Evolutionary conservation across 805 yeast genomes (phyloP), one percentile per base, ranked within the genome.

Genomic region (Cyberlindnera subsufficiens): DNA sequence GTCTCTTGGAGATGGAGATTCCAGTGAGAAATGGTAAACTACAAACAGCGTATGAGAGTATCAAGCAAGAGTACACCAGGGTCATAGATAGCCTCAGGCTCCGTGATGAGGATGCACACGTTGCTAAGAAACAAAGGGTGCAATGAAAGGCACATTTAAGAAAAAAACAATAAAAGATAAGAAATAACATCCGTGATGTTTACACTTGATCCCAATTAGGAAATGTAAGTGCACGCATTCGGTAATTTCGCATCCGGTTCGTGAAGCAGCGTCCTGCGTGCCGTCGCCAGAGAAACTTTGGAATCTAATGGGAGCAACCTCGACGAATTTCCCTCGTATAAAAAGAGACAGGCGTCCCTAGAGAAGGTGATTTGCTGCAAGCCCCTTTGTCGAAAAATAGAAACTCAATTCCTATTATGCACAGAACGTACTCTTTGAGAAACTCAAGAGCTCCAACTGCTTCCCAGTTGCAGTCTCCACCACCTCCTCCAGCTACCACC

Each of bases 401-500:
- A 35, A 15, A 25, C 15, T 16, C 15, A 35, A 16, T 22, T 22
- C 11, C 8, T 22, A 42, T 19, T n/a, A 84, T 85, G 91, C 89
- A 85, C 71, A 82, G 88, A 79, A 85, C 93, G 10, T 85, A 85
- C 63, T 85, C 93, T 17, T 68, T 85, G 61, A 82, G 91, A 78
- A 73, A 80, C 49, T 68, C 75, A 42, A 82, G 86, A 67, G 89
- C 90, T 38, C 91, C 90, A 53, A 82, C 91, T 32, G 89, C 90
- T 49, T 76, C 90, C 47, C 87, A 85, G 65, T 65, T 84, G 59
- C 86, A 80, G 58, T 72, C 83, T 39, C 91, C 93, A 27, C 85
- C 90, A 35, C 89, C 90, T 29, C 91, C 90, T 54, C 74, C 88
- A 32, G 78, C 91, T 10, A 69, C 87, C 40, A 84, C 90, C 58